These are phyloP conservation scores for Pseudogymnoascus sp. DNA, from an alignment of 2,329 filamentous ascomycete species.

Conservation along the genomic window DNA sequence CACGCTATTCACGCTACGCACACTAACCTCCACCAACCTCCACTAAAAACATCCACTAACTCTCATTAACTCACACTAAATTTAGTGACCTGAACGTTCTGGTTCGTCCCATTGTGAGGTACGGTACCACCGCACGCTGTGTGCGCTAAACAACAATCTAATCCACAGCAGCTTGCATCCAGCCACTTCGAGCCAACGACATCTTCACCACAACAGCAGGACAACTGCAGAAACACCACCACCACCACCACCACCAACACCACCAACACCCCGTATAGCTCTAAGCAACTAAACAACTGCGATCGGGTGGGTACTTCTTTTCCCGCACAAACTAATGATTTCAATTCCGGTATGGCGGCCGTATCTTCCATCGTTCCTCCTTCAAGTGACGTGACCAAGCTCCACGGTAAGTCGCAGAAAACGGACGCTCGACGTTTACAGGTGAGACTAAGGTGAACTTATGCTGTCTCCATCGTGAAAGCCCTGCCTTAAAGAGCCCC, in stretches of 20 bases:
- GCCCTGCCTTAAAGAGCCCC: neutral
- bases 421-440: neutral
- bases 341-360: neutral
- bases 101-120: neutral
- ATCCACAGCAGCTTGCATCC: constrained; percentile 1
- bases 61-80: neutral
- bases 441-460: neutral
- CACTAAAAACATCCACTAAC: neutral
- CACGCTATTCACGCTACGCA: neutral
- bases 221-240: neutral
- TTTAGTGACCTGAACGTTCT: neutral
- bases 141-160: neutral
- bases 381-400: neutral
- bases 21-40: neutral
- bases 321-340: neutral
- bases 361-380: neutral
- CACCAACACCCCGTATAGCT: neutral
- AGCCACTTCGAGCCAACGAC: neutral
- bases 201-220: neutral
- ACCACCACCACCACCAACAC: too few species aligned
- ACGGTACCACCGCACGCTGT: neutral
- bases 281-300: neutral
- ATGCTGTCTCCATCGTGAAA: neutral
- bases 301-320: neutral
- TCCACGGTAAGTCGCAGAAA: constrained; percentile 4